These are phyloP conservation scores for Agapanthus africanus DNA, from an alignment of 106 monocot genomes.

Conservation along the genomic window DNA sequence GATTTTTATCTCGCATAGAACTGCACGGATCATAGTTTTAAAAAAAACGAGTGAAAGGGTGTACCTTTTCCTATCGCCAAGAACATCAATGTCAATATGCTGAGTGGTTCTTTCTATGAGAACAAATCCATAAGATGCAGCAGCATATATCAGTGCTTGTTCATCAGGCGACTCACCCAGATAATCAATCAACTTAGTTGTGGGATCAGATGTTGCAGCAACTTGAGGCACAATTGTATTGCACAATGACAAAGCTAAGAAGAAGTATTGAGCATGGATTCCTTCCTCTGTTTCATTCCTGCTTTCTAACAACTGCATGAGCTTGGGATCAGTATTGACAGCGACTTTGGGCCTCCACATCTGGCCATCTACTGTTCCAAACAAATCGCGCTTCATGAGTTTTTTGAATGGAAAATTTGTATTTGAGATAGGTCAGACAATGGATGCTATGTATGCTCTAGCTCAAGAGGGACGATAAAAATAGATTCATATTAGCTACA, in stretches of 20 bases:
- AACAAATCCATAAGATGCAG: slow-evolving; percentile 40
- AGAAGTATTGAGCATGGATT: slow-evolving; percentile 30
- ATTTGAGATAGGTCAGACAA: too few relatives aligned
- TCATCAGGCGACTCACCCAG: slow-evolving; percentile 56
- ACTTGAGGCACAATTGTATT: slow-evolving; percentile 37
- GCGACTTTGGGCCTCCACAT: slow-evolving; percentile 64
- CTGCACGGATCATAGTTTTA: too few relatives aligned
- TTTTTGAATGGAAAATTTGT: too few relatives aligned
- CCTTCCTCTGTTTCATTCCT: slow-evolving; percentile 11
- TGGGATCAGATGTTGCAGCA: slow-evolving; percentile 15
- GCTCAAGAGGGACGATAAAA: too few relatives aligned
- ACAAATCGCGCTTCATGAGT: too few relatives aligned
- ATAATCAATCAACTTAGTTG: slow-evolving; percentile 34
- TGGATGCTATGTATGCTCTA: too few relatives aligned
- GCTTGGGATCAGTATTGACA: slow-evolving; percentile 55
- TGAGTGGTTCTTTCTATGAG: slow-evolving; percentile 38
- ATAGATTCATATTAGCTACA: too few relatives aligned
- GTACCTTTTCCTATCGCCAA: slow-evolving; percentile 31
- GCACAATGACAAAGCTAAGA: slow-evolving; percentile 47
- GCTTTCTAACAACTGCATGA: slow-evolving; percentile 38
- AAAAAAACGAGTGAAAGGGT: too few relatives aligned
- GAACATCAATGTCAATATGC: slow-evolving; percentile 30
- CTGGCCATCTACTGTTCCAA: slow-evolving; percentile 43
- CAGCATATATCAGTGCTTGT: slow-evolving; percentile 45
- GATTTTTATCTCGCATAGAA: too few relatives aligned